Conservation (phyloP, 257 asterid species). For the Jaltomata sinuosa region DNA sequence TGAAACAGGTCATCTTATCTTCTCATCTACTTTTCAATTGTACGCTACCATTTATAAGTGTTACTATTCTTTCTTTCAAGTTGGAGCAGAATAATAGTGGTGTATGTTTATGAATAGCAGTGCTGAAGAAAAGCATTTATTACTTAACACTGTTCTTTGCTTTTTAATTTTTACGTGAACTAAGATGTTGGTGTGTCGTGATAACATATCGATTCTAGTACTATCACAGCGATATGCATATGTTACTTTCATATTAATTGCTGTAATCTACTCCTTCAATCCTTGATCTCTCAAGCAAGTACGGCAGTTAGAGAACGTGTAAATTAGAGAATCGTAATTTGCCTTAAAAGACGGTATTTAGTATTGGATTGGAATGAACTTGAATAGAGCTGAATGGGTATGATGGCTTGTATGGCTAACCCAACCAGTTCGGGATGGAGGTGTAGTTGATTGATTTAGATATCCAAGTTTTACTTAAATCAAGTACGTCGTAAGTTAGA, state of each 20-base stretch:
- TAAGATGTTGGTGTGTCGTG: background rate
- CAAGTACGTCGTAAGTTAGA: background rate
- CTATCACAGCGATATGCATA: background rate
- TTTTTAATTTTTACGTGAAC: background rate
- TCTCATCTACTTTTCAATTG: constrained; percentile 5
- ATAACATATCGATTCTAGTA: background rate
- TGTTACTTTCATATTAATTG: background rate
- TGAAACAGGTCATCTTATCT: constrained; percentile 38
- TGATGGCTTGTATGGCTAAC: background rate
- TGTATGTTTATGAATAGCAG: background rate
- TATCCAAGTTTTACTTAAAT: background rate
- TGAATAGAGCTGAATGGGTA: background rate
- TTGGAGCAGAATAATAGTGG: background rate
- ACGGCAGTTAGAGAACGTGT: background rate
- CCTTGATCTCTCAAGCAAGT: background rate
- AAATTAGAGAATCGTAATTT: background rate
- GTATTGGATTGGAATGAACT: background rate
- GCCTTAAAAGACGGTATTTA: background rate
- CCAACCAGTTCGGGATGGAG: background rate
- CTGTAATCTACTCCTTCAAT: background rate
- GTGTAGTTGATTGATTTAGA: background rate
- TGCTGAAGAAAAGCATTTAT: background rate
- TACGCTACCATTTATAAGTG: background rate
- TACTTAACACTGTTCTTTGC: background rate
- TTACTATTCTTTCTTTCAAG: background rate